Percentiles rank a stretch among this genome's conserved stretches.
Evolutionary conservation across 768 basidiomycete genomes (phyloP).

Genomic region (Crepidotus variabilis): DNA sequence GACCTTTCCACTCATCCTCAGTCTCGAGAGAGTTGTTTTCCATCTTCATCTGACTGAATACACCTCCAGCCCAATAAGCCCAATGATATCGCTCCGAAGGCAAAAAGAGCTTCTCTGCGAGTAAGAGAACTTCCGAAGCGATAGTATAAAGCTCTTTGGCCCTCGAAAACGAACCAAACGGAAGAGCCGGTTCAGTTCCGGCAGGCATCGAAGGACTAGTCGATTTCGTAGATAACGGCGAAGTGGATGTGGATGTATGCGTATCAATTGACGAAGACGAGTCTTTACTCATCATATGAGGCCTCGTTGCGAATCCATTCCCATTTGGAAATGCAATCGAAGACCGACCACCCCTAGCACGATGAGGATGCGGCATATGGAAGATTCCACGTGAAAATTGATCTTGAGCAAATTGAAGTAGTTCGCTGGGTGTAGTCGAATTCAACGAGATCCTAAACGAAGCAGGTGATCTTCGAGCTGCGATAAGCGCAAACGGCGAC

Average conservation of each 20-base stretch:
- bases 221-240: slow-evolving; percentile 8
- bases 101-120: slow-evolving; percentile 51
- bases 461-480: slow-evolving; percentile 37
- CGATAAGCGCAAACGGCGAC: slow-evolving; percentile 42
- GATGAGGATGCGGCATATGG: slow-evolving; percentile 58
- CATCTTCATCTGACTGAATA: slow-evolving; percentile 63
- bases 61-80: slow-evolving; percentile 58
- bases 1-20: slow-evolving; percentile 44
- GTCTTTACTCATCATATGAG: not conserved
- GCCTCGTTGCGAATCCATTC: not conserved
- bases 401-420: slow-evolving; percentile 61
- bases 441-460: slow-evolving; percentile 45
- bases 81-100: slow-evolving; percentile 47
- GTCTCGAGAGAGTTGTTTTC: slow-evolving; percentile 34
- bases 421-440: slow-evolving; percentile 40
- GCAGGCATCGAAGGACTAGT: slow-evolving; percentile 4
- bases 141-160: slow-evolving; percentile 60
- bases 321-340: not conserved
- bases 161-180: slow-evolving; percentile 41
- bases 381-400: slow-evolving; percentile 69
- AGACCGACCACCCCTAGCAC: not conserved
- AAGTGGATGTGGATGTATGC: slow-evolving; percentile 1
- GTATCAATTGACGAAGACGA: not conserved
- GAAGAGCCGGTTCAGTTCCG: slow-evolving; percentile 11
- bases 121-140: slow-evolving; percentile 54